Evolutionary conservation across 192 early-diverging fungal genomes (phyloP).

Genomic region (Backusella luteola): DNA sequence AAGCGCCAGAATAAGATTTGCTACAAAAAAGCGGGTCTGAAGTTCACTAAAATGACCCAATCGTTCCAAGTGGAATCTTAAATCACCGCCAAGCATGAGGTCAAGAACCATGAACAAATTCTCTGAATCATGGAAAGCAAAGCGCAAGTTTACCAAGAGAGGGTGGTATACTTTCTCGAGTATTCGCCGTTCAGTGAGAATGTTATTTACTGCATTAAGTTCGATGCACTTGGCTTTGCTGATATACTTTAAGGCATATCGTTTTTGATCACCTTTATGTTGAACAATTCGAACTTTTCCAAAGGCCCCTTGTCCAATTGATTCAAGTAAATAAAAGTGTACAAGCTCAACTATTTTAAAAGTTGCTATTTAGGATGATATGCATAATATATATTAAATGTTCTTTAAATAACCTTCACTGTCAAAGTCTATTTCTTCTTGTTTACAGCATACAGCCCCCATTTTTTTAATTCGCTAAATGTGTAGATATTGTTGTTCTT

Average conservation of each 20-base stretch:
- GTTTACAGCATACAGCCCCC: conserved; percentile 53
- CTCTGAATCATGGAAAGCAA: conserved; percentile 93
- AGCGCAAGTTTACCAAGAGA: conserved; percentile 86
- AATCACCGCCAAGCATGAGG: conserved; percentile 92
- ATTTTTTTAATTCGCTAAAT: conserved; percentile 14
- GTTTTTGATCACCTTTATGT: conserved; percentile 73
- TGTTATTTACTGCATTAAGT: conserved; percentile 85
- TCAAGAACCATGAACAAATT: conserved; percentile 92
- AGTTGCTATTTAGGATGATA: background rate
- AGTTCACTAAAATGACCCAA: conserved; percentile 63
- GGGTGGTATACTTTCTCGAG: conserved; percentile 85
- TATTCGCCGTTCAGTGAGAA: conserved; percentile 84
- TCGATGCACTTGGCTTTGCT: conserved; percentile 90
- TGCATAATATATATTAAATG: background rate
- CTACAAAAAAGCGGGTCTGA: conserved; percentile 64
- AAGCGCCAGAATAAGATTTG: conserved; percentile 64
- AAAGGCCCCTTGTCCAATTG: conserved; percentile 93
- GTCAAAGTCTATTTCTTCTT: conserved; percentile 69
- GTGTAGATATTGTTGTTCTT: background rate
- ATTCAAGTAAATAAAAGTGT: conserved; percentile 87
- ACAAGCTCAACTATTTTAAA: conserved; percentile 39
- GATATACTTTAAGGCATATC: conserved; percentile 95
- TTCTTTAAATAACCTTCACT: conserved; percentile 55
- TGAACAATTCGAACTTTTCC: conserved; percentile 94
- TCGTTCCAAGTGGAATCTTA: conserved; percentile 84